Base-by-base conservation (phyloP, 2,329 filamentous ascomycete species). In the Penicillium glabrum region DNA sequence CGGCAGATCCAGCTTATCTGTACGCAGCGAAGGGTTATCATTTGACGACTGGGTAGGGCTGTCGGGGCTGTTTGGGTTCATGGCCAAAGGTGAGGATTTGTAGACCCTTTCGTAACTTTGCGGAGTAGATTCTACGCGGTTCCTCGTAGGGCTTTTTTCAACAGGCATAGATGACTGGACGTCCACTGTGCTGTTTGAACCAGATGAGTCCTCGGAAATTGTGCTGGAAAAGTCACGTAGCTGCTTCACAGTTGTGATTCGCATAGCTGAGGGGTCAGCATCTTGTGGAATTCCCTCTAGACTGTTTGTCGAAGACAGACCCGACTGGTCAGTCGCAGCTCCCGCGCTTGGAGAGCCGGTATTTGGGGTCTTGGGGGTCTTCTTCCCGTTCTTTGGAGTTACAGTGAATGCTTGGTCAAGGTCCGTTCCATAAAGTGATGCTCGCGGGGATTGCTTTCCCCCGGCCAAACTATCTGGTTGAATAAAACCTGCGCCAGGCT, bases 21-120 rank as follows among this genome's bases (percentile, higher is more conserved):
- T 24, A 9, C 49, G 21, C 19, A 33, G 24, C 8, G 37, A 13
- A 8, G 27, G 23, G 3, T 29, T 27, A 19, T n/a, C 48, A 27
- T 41, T 54, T 21, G 46, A 10, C 11, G 35, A 26, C 33, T 31
- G 51, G 47, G 59, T 43, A 26, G 35, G 33, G 10, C 59, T 59
- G n/a, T 56, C 31, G 8, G 51, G 63, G 21, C 57, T 58, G 23
- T 62, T 61, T 37, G 67, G 59, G 14, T 67, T 65, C 41, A 61
- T 61, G 9, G 71, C 62, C 27, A 74, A 64, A 23, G 71, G 71
- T 13, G 72, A 74, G 7, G 71, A 71, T 47, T 65, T 70, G 58
- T 72, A 72, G 13, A 44, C 58, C 35, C 60, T 66, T 44, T 67
- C 56, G 10, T 57, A 51, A 21, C 10, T 21, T 10, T 39, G 44